Conservation (phyloP, 768 basidiomycete genomes). For the Boletus patriciae region DNA sequence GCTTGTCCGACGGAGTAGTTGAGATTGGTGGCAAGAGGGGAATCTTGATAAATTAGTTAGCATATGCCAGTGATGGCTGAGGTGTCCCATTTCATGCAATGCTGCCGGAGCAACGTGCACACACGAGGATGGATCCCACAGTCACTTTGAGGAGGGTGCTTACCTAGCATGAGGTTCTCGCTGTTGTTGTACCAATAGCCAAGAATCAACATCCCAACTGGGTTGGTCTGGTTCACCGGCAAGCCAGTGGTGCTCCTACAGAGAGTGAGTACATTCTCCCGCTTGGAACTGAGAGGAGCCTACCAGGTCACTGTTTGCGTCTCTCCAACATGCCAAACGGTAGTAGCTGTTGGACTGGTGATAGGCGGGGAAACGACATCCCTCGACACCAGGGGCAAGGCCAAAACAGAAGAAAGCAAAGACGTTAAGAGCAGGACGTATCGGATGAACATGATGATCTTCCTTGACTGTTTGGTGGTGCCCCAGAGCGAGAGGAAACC, state of each 20-base stretch:
- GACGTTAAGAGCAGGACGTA: conserved; percentile 23
- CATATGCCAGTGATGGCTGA: neutral
- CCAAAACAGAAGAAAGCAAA: conserved; percentile 20
- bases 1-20: conserved; percentile 33
- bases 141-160: conserved; percentile 5
- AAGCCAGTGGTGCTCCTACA: conserved; percentile 21
- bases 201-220: conserved; percentile 33
- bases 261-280: conserved; percentile 37
- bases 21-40: conserved; percentile 38
- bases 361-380: conserved; percentile 52
- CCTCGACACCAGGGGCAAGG: conserved; percentile 37
- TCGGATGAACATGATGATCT: conserved; percentile 27
- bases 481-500: conserved; percentile 18
- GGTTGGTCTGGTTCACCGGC: conserved; percentile 31
- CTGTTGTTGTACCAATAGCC: conserved; percentile 27
- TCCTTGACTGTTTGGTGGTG: conserved; percentile 5
- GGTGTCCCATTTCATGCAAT: neutral
- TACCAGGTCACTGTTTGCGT: conserved; percentile 52
- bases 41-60: conserved; percentile 24
- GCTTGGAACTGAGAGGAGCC: conserved; percentile 21
- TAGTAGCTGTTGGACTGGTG: conserved; percentile 40
- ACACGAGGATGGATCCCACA: neutral
- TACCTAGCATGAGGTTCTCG: conserved; percentile 34
- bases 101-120: neutral
- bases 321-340: conserved; percentile 47